Evolutionary conservation across 2,329 filamentous ascomycete species (phyloP).

Genomic region (Calonectria fujianensis): DNA sequence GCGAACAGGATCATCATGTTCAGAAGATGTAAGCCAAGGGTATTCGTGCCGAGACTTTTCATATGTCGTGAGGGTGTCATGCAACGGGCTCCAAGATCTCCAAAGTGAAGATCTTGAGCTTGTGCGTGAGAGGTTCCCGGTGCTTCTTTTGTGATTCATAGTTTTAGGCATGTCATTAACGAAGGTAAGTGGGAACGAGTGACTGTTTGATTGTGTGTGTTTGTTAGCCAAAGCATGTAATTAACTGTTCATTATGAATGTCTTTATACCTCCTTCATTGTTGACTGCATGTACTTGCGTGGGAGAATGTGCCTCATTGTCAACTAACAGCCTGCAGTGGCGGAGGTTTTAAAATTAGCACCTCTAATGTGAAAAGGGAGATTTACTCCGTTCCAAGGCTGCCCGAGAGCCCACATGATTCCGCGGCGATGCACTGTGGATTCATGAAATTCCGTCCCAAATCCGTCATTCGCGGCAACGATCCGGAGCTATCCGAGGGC

Average conservation of each 20-base stretch:
- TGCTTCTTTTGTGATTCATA: constrained; percentile 16
- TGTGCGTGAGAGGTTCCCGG: constrained; percentile 45
- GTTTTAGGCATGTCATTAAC: constrained; percentile 1
- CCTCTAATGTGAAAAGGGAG: neutral
- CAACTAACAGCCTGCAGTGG: neutral
- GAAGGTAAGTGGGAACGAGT: constrained; percentile 6
- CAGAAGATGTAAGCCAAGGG: constrained; percentile 50
- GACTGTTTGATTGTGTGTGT: neutral
- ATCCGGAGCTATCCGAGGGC: neutral
- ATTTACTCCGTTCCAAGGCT: neutral
- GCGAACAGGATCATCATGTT: neutral
- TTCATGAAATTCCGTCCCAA: neutral
- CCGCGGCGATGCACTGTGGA: constrained; percentile 7
- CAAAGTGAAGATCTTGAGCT: constrained; percentile 55
- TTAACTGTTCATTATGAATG: too few species aligned
- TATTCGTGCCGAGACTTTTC: constrained; percentile 56
- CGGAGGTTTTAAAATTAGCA: constrained; percentile 20
- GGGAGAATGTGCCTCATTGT: neutral
- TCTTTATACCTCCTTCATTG: neutral
- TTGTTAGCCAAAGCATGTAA: too few species aligned
- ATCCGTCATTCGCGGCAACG: neutral
- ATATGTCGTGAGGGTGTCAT: constrained; percentile 52
- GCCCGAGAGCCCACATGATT: neutral
- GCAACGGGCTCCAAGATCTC: constrained; percentile 54
- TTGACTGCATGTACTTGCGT: too few species aligned